Base-by-base conservation (phyloP, 2,329 filamentous ascomycete species). In the Penicillium sp. region DNA sequence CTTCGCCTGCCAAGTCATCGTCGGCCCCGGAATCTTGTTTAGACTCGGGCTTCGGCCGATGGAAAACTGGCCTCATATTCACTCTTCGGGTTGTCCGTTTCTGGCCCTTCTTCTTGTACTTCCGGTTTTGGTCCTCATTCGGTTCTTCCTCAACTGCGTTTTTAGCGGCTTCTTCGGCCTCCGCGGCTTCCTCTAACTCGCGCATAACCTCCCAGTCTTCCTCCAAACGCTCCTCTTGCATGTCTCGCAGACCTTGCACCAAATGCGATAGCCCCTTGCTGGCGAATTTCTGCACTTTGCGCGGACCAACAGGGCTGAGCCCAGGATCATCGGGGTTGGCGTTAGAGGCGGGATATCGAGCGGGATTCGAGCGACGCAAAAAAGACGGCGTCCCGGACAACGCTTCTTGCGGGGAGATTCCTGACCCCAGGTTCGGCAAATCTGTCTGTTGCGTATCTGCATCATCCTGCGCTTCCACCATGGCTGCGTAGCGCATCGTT, bases 31-130 rank as follows among this genome's bases (percentile, higher is more conserved):
- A 47, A n/a, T 54, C 54, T 19, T 57, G 49, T 12, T 58, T 54
- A 9, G 61, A 57, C 38, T 58, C 55, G 4, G 60, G 44, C 41
- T 64, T 61, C 3, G 62, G 54, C 40, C 64, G 67, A 29, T 68
- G 59, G 27, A 65, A 56, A 3, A 69, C 65, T 1, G 75, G 75
- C 39, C 68, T 71, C 66, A 77, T 75, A 31, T 61, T 66, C 11
- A 74, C 70, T 39, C 69, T 60, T 43, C 71, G 67, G 1, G 75
- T 77, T 5, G 73, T 75, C 39, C 75, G 65, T 54, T 77, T 77
- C 53, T 76, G 75, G 2, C 74, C 74, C 56, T 72, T 76, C 62
- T 77, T 77, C 60, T 74, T 76, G 61, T 66, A 75, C n/a, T 50
- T 44, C 5, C 36, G 30, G n/a, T 54, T 49, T 10, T 46, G 22